Evolutionary conservation across 139 green algal species (phyloP), one percentile per base, ranked within the genome.

Genomic region (Chlamydomonas incerta): DNA sequence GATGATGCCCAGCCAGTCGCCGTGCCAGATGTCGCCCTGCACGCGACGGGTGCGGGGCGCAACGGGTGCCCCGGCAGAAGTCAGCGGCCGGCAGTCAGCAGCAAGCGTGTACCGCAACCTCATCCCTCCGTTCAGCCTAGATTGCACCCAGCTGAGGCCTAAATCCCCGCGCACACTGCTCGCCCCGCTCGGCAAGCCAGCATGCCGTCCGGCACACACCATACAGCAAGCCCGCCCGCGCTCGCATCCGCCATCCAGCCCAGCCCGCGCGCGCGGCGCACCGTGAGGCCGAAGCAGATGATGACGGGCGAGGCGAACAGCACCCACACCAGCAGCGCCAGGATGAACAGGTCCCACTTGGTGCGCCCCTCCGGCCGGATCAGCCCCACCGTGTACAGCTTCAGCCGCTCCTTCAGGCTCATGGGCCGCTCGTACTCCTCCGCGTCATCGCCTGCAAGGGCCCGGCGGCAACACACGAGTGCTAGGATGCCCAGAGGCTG

Each of bases 261-360:
- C 29, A 77, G 17, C 13, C n/a, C 26, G 28, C 24, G 1, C n/a
- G 23, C 50, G 50, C 24, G 15, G 17, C 81, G 65, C 75, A 90
- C 89, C 86, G 26, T n/a, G 0, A 91, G 70, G 0, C 87, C 87
- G 80, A 93, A 93, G 83, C 87, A 91, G 67, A 93, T 88, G 72
- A 91, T 88, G 73, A 90, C 70, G 28, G 87, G 87, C 11, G 72
- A 85, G 26, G 79, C 87, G 68, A 93, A 88, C 50, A 87, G 88
- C 69, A 91, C 87, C 85, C 86, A 93, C 26, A 87, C 33, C 71
- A 93, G 83, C 79, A 91, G 83, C 47, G 87, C 14, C 80, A 90
- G 58, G 28, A 93, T 90, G 73, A 85, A 86, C n/a, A 91, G 52
- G 83, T 93, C 90, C 90, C 90, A 93, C 34, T 81, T 82, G 55